A percentile compares a stretch with the other conserved stretches of the same genome.
These are phyloP conservation scores for Solanum sitiens DNA, from an alignment of 257 asterid species.

Conservation along the genomic window DNA sequence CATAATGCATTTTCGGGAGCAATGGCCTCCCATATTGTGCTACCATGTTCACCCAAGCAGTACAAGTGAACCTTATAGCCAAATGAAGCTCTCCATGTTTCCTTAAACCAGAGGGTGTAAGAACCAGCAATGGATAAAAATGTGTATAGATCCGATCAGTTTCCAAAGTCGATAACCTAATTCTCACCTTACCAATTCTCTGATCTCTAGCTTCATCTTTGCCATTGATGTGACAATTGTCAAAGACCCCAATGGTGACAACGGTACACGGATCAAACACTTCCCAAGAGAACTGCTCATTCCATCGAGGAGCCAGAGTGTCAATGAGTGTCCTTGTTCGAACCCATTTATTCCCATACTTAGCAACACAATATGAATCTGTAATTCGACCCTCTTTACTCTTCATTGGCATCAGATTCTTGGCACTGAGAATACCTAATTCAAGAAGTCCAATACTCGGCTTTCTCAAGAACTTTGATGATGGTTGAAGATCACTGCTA, in stretches of 20 bases:
- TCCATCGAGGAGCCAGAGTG: conserved; percentile 70
- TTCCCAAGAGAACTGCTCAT: conserved; percentile 98
- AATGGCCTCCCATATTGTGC: conserved; percentile 76
- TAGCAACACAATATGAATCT: conserved; percentile 88
- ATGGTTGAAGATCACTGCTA: conserved; percentile 81
- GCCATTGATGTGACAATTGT: conserved; percentile 67
- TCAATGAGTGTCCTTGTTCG: conserved; percentile 80
- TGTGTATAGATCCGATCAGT: conserved; percentile 72
- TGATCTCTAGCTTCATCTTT: conserved; percentile 57
- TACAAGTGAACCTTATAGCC: conserved; percentile 85
- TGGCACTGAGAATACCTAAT: conserved; percentile 72
- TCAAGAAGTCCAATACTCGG: conserved; percentile 73
- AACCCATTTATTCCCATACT: conserved; percentile 95
- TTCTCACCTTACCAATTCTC: conserved; percentile 81
- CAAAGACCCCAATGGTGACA: conserved; percentile 78
- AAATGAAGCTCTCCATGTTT: conserved; percentile 84
- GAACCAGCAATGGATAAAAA: conserved; percentile 65
- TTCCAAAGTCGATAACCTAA: conserved; percentile 78
- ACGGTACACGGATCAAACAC: conserved; percentile 83
- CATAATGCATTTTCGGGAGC: conserved; percentile 89
- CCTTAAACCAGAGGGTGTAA: conserved; percentile 65
- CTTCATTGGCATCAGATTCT: conserved; percentile 68
- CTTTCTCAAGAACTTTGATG: conserved; percentile 58
- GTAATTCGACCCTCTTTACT: conserved; percentile 63
- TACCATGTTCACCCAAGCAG: conserved; percentile 75